phyloP scores from a whole-genome alignment of 345 rosid species.

The Garcia nutans region DNA sequence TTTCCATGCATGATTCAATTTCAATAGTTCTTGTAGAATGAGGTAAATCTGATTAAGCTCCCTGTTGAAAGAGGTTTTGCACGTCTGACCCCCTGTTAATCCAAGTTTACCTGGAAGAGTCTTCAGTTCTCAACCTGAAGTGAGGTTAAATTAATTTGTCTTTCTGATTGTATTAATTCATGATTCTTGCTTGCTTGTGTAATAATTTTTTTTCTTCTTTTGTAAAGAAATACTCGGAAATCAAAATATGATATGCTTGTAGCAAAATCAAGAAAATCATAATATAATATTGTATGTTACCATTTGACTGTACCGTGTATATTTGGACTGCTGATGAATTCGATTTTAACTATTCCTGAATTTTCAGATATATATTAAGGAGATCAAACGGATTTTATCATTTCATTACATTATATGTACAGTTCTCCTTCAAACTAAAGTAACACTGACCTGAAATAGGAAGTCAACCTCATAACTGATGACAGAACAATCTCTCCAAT shows the following conservation, averaged over 20 bases:
- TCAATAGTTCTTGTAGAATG: constrained; percentile 12
- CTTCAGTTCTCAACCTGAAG: constrained; percentile 6
- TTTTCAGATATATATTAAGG: no score
- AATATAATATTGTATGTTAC: constrained; percentile 16
- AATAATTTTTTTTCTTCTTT: constrained; percentile 22
- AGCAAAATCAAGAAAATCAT: constrained; percentile 16
- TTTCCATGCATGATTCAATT: background rate
- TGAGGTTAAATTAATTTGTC: constrained; percentile 11
- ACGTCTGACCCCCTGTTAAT: constrained; percentile 3
- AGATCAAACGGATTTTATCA: no score
- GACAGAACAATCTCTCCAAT: no score
- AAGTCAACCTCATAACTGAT: no score
- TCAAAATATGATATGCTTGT: constrained; percentile 2
- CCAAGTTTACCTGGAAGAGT: constrained; percentile 12
- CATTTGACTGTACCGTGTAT: constrained; percentile 20
- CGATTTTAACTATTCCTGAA: no score
- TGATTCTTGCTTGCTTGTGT: constrained; percentile 43
- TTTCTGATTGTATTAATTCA: constrained; percentile 36
- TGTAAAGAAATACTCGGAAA: constrained; percentile 35
- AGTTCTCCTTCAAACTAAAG: no score
- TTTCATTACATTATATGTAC: no score
- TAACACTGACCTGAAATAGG: no score
- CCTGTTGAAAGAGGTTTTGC: background rate
- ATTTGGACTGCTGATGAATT: constrained; percentile 9
- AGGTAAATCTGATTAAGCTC: constrained; percentile 15